A percentile compares a stretch with the other conserved stretches of the same genome.
phyloP scores from a whole-genome alignment of 495 filamentous ascomycete genomes.

The Tuber microsphaerosporum region DNA sequence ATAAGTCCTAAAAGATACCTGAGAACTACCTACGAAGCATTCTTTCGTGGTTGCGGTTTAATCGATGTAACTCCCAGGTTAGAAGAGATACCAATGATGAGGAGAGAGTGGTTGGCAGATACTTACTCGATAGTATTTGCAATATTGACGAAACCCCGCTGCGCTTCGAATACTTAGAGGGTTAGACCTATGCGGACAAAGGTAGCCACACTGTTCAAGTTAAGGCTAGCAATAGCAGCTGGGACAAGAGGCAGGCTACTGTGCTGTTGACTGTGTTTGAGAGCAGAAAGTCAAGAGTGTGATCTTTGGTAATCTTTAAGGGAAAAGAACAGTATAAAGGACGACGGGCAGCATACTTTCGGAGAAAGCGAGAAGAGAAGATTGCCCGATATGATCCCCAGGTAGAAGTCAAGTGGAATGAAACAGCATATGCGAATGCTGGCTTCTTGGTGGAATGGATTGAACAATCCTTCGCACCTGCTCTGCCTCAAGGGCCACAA shows the following conservation, averaged over 20 bases:
- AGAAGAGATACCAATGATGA: too few relatives aligned
- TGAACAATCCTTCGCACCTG: slow-evolving; percentile 4
- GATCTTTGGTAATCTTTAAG: slow-evolving; percentile 12
- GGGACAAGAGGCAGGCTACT: slow-evolving; percentile 12
- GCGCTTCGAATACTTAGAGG: too few relatives aligned
- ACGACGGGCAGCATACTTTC: neutral
- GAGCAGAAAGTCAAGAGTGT: neutral
- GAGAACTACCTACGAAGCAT: neutral
- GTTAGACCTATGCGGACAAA: neutral
- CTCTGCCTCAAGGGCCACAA: neutral
- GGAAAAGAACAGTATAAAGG: neutral
- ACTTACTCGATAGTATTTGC: too few relatives aligned
- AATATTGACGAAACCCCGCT: too few relatives aligned
- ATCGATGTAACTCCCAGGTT: too few relatives aligned
- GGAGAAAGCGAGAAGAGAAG: neutral
- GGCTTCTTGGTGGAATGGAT: neutral
- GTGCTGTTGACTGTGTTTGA: slow-evolving; percentile 11
- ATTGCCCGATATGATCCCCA: neutral
- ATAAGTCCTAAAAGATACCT: slow-evolving; percentile 11
- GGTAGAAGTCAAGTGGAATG: slow-evolving; percentile 7
- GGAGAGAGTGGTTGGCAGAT: too few relatives aligned
- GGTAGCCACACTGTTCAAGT: slow-evolving; percentile 4
- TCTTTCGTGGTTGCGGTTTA: too few relatives aligned
- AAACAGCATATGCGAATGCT: slow-evolving; percentile 6
- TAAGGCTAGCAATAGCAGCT: neutral